Evolutionary conservation across 768 basidiomycete species (phyloP).

Genomic region (Gymnopilus junonius): DNA sequence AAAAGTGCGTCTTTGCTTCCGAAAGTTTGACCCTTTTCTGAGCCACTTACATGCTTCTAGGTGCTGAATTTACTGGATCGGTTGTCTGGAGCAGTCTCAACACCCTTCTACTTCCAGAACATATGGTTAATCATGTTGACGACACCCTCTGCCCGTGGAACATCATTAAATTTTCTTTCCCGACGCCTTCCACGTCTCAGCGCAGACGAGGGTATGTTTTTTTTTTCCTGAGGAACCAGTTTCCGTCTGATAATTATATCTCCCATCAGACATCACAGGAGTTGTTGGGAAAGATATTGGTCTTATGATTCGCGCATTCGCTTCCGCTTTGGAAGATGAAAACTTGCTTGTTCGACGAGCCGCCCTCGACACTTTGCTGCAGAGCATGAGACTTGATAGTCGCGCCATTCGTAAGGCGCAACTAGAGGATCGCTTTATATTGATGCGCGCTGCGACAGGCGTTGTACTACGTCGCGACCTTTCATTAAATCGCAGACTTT

Average conservation of each 20-base stretch:
- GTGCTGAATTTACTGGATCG: constrained; percentile 81
- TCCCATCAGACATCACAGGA: constrained; percentile 57
- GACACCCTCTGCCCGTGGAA: constrained; percentile 81
- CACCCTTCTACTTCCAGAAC: constrained; percentile 93
- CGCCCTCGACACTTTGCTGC: constrained; percentile 82
- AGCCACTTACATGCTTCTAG: constrained; percentile 38
- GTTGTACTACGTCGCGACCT: constrained; percentile 94
- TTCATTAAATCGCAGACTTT: constrained; percentile 90
- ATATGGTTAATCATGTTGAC: constrained; percentile 95
- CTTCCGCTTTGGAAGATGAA: constrained; percentile 91
- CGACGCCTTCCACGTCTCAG: constrained; percentile 76
- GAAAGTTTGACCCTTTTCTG: constrained; percentile 1
- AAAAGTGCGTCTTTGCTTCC: constrained; percentile 48
- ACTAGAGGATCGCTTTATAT: constrained; percentile 73
- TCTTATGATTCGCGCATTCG: constrained; percentile 91
- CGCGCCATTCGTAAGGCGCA: constrained; percentile 70
- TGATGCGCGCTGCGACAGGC: constrained; percentile 85
- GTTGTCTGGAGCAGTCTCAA: constrained; percentile 82
- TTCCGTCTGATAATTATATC: background rate
- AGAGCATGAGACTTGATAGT: constrained; percentile 77
- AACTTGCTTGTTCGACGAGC: constrained; percentile 89
- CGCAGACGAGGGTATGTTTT: constrained; percentile 64
- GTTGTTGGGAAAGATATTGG: constrained; percentile 89
- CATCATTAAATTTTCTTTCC: constrained; percentile 86
- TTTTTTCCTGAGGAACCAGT: background rate